Base-by-base conservation (phyloP, 306 rosid species). In the Prunus salicina region DNA sequence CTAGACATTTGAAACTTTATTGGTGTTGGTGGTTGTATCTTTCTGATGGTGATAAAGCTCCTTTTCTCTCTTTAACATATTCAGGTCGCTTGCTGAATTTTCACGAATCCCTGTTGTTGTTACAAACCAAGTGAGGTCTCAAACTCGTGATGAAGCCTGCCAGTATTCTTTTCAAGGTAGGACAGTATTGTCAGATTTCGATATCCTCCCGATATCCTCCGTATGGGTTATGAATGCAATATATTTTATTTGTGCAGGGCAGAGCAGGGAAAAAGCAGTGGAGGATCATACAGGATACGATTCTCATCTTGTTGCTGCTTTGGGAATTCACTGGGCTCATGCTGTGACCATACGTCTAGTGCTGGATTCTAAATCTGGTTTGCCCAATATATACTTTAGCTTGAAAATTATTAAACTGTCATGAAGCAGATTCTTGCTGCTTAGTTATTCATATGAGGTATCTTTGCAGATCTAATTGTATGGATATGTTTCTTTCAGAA, bases 291-390 rank as follows among this genome's bases (percentile, higher is more conserved):
- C 82, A 72, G 77, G 87, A 75, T 84, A 85, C 73, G 97, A 89
- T 67, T 91, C 93, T 87, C 93, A 87, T 83, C 94, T 94, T 77
- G 96, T 94, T 84, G 94, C 97, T 81, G 98, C 97, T 71, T 83
- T 94, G 94, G 98, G 98, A 27, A 83, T 90, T 85, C 85, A 92
- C 57, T 94, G 98, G 97, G 96, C 98, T 84, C 98, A 91, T 88
- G 87, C 98, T 43, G 96, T 89, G 78, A 91, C 98, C 84, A 86
- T 94, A 72, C 97, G 96, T 63, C 91, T 94, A 67, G 93, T 94
- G 77, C 96, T 94, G 80, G 97, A 92, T 80, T 78, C 96, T 78
- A 86, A 81, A 84, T 88, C 92, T 81, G 98, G 98, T 94, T 71
- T 22, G 82, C 28, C 30, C 14, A 69, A 34, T 60, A 60, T 15